Evolutionary conservation across 108 stramenopile genomes (phyloP), one percentile per base, ranked within the genome.

Genomic region (Nitzschia putrida): DNA sequence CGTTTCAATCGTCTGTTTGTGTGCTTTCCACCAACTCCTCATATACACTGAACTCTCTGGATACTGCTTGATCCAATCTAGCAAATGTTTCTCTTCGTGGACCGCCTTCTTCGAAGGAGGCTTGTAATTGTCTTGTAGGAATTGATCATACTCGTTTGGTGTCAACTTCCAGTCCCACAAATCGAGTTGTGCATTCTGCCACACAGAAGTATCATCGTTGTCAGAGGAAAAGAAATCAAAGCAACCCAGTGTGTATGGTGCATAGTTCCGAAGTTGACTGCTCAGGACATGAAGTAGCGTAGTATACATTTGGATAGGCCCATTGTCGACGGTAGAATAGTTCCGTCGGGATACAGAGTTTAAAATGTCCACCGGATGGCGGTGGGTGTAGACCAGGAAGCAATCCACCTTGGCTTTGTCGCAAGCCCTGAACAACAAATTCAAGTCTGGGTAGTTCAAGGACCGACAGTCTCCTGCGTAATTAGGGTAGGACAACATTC

Each of bases 401-500:
- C 72, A 73, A 21, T 57, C 41, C 14, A 73, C 64, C 43, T 66
- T 0, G 20, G 72, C 72, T 14, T 49, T 0, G 12, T 47, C n/a
- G 45, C 72, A 73, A 38, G 70, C 70, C 14, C 16, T 45, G 52
- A 66, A 73, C 11, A 64, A 37, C 3, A 65, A 29, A 10, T 65
- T 60, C 42, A 73, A 50, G 55, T 54, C 39, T 0, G 72, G 72
- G 57, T 73, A 73, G 16, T 64, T 42, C 22, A 66, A 56, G 11
- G 49, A 20, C 10, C 50, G 50, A 38, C 72, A 73, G 0, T 56
- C 21, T 0, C 64, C 64, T 5, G 22, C 6, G 8, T 53, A 73
- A 37, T 66, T 73, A 18, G 72, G 72, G 47, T 65, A 73, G 51
- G 57, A 60, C 43, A 73, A 37, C 55, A 53, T 40, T 21, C 68